These are phyloP conservation scores for Aureobasidium melanogenum DNA, from an alignment of 2,329 filamentous ascomycete genomes.

Conservation along the genomic window DNA sequence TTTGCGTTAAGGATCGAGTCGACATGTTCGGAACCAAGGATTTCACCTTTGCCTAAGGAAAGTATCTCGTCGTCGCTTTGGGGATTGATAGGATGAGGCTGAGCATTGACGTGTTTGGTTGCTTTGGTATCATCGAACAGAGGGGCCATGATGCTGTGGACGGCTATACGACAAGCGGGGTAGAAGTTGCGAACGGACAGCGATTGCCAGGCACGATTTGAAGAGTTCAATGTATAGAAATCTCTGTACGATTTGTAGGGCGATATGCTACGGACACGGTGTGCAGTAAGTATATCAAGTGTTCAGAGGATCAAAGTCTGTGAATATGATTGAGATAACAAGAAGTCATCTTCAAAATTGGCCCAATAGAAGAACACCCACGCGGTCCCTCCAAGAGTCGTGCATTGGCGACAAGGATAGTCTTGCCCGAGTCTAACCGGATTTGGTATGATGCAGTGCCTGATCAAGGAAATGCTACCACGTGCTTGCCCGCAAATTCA, in stretches of 20 bases:
- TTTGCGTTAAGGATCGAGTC: slow-evolving; percentile 57
- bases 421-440: not conserved
- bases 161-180: not conserved
- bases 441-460: not conserved
- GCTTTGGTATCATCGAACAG: not conserved
- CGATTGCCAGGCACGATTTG: not conserved
- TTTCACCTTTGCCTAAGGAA: slow-evolving; percentile 33
- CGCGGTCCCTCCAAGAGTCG: not conserved
- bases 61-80: not conserved
- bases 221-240: not conserved
- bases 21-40: slow-evolving; percentile 48
- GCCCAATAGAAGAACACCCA: not conserved
- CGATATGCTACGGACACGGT: not conserved
- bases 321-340: not conserved
- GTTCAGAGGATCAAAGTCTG: not conserved
- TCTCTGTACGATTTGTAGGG: not conserved
- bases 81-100: not conserved
- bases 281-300: not conserved
- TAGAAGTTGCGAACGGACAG: not conserved
- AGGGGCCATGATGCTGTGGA: not conserved
- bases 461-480: not conserved
- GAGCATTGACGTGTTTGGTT: not conserved
- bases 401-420: not conserved
- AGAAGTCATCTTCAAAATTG: not conserved
- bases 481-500: not conserved